These are phyloP conservation scores for Fusarium sp. DNA, from an alignment of 2,329 filamentous ascomycete species.

Conservation along the genomic window DNA sequence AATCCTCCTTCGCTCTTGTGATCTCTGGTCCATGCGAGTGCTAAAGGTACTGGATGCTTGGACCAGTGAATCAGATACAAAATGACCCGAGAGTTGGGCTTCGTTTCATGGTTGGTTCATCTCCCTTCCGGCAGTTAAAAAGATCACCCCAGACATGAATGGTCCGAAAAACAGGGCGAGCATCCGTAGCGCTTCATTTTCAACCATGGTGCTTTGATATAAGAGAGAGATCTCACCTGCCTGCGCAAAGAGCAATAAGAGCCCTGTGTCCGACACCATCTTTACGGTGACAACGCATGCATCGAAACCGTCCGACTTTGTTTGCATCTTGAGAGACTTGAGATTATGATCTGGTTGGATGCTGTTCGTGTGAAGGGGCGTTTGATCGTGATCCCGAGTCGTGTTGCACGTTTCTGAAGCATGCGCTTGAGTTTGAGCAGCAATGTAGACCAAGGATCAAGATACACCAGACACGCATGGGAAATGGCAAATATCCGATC, in stretches of 20 bases:
- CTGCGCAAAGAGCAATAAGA: slow-evolving; percentile 20
- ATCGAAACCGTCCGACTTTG: slow-evolving; percentile 36
- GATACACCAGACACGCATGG: background rate
- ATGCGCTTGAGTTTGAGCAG: slow-evolving; percentile 2
- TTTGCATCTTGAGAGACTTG: slow-evolving; percentile 32
- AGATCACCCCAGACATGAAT: slow-evolving; percentile 15
- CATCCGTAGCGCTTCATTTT: slow-evolving; percentile 26
- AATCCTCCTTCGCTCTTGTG: slow-evolving; percentile 9
- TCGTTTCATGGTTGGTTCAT: slow-evolving; percentile 27
- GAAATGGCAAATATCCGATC: background rate
- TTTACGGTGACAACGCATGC: slow-evolving; percentile 38
- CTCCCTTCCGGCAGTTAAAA: slow-evolving; percentile 18
- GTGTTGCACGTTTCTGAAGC: slow-evolving; percentile 21
- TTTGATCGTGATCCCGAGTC: slow-evolving; percentile 20
- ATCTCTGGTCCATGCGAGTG: slow-evolving; percentile 35
- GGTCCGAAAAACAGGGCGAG: slow-evolving; percentile 32
- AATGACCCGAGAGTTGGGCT: slow-evolving; percentile 19
- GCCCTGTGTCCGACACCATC: slow-evolving; percentile 31
- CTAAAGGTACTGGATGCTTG: slow-evolving; percentile 3
- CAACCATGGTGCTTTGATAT: slow-evolving; percentile 26
- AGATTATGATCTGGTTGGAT: slow-evolving; percentile 31
- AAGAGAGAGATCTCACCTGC: slow-evolving; percentile 34
- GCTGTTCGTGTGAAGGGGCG: background rate
- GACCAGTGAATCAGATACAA: slow-evolving; percentile 12
- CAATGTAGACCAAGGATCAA: background rate